These are phyloP conservation scores for Canna indica DNA, from an alignment of 176 grass and related monocot species.

Conservation along the genomic window DNA sequence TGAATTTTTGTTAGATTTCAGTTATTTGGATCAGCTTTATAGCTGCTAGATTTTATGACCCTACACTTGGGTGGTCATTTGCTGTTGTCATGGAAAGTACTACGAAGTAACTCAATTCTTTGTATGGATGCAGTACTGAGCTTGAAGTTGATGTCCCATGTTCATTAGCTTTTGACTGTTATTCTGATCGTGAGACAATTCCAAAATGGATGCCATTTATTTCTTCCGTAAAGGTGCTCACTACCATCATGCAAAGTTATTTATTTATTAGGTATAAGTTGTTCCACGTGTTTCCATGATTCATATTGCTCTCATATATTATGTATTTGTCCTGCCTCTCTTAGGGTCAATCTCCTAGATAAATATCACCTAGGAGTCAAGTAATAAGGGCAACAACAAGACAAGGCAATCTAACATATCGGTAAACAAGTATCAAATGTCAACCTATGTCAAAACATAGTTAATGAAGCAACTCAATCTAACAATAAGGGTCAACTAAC, in stretches of 20 bases:
- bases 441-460: too few relatives aligned
- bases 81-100: background rate
- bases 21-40: background rate
- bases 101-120: conserved; percentile 12
- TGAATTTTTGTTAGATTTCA: background rate
- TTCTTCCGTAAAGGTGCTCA: conserved; percentile 66
- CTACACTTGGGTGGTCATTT: background rate
- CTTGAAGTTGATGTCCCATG: conserved; percentile 83
- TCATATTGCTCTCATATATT: too few relatives aligned
- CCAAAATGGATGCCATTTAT: conserved; percentile 99
- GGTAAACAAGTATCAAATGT: too few relatives aligned
- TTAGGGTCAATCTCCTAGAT: too few relatives aligned
- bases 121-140: conserved; percentile 46
- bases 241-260: background rate
- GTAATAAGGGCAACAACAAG: too few relatives aligned
- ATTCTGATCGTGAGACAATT: conserved; percentile 77
- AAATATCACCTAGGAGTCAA: too few relatives aligned
- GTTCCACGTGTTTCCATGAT: too few relatives aligned
- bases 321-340: too few relatives aligned
- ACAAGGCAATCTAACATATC: too few relatives aligned
- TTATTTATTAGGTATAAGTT: background rate
- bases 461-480: too few relatives aligned
- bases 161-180: conserved; percentile 83
- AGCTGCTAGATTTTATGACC: background rate
- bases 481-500: too few relatives aligned